Evolutionary conservation across 1,139 yeast genomes (phyloP).

Genomic region (Zygotorulaspora mrakii): DNA sequence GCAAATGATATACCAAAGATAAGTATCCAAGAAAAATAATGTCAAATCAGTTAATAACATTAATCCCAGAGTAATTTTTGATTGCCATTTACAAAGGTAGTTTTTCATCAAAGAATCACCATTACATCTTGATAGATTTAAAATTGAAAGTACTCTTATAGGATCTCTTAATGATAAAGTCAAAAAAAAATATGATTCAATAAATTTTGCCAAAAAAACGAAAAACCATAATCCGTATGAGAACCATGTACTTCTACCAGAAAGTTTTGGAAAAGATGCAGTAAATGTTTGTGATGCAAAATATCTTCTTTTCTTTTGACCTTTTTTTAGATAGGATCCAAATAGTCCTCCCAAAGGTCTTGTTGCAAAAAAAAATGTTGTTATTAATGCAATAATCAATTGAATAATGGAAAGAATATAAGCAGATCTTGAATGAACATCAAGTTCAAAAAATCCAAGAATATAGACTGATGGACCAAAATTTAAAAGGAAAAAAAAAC

Average conservation of each 20-base stretch:
- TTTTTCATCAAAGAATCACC: slow-evolving; percentile 55
- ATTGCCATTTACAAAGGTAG: slow-evolving; percentile 56
- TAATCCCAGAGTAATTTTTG: slow-evolving; percentile 51
- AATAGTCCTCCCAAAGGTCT: slow-evolving; percentile 58
- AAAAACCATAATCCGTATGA: slow-evolving; percentile 65
- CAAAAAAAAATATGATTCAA: slow-evolving; percentile 77
- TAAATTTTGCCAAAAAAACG: slow-evolving; percentile 67
- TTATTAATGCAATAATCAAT: slow-evolving; percentile 54
- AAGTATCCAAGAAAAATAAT: slow-evolving; percentile 78
- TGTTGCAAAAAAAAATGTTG: slow-evolving; percentile 58
- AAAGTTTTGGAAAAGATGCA: slow-evolving; percentile 54
- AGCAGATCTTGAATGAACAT: slow-evolving; percentile 49
- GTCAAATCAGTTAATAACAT: slow-evolving; percentile 65
- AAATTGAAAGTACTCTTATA: slow-evolving; percentile 57
- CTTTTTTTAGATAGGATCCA: slow-evolving; percentile 39
- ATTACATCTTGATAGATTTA: slow-evolving; percentile 57
- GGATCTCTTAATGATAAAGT: slow-evolving; percentile 80
- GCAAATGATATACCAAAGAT: slow-evolving; percentile 83
- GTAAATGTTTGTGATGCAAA: slow-evolving; percentile 48
- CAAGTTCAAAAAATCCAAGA: slow-evolving; percentile 50
- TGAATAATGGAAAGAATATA: slow-evolving; percentile 53
- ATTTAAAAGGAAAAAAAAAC: slow-evolving; percentile 47
- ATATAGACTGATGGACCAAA: slow-evolving; percentile 62
- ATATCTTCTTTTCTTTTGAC: slow-evolving; percentile 35
- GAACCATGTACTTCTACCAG: slow-evolving; percentile 48